Evolutionary conservation across 1,284 basidiomycete species (phyloP).

Genomic region (Tausonia pullulans): DNA sequence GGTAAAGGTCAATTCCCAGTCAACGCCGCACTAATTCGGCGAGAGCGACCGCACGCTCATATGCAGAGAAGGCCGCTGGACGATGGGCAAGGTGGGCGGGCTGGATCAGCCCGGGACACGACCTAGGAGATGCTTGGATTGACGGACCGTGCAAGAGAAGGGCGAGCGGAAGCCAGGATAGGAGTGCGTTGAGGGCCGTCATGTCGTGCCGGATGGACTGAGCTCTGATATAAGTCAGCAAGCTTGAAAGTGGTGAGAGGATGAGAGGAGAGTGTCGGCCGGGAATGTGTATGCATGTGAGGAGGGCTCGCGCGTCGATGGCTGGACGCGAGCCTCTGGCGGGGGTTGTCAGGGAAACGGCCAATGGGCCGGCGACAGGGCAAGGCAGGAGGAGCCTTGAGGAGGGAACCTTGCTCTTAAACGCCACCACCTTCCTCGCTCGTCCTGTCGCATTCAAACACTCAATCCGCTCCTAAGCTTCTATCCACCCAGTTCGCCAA

Average conservation of each 20-base stretch:
- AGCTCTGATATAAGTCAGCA: too few species aligned
- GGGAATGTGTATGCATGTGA: too few species aligned
- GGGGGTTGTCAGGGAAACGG: too few species aligned
- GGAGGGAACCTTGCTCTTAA: background rate
- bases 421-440: background rate
- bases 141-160: slow-evolving; percentile 6
- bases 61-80: slow-evolving; percentile 10
- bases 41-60: background rate
- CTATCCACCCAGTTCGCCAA: too few species aligned
- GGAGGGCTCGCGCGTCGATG: background rate
- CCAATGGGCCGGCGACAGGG: too few species aligned
- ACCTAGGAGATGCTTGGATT: background rate
- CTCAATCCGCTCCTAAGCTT: too few species aligned
- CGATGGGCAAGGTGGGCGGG: background rate
- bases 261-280: background rate
- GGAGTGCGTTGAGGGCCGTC: background rate
- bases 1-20: too few species aligned
- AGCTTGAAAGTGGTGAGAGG: background rate
- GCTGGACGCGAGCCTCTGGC: background rate
- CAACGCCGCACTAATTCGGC: too few species aligned
- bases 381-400: too few species aligned
- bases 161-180: background rate
- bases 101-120: background rate
- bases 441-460: background rate
- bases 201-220: background rate